phyloP scores from a whole-genome alignment of 1,284 basidiomycete genomes.

The Leucoagaricus sp. region DNA sequence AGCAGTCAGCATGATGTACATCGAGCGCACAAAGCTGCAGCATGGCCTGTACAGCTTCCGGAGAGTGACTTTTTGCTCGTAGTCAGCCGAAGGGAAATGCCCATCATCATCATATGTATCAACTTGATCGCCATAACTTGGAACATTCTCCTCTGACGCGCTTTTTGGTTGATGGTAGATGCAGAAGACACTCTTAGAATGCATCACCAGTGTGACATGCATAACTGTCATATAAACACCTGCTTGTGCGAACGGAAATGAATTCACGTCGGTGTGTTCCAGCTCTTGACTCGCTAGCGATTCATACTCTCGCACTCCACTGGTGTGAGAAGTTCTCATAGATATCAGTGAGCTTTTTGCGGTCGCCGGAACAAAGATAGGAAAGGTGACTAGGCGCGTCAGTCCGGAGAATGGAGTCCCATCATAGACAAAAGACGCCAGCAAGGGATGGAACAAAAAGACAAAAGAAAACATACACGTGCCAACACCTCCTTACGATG shows the following conservation, averaged over 20 bases:
- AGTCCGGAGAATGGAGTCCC: constrained; percentile 9
- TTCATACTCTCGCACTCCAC: constrained; percentile 1
- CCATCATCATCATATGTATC: constrained; percentile 4
- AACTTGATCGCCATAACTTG: background rate
- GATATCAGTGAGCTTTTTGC: background rate
- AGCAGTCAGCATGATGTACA: background rate
- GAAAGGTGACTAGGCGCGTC: background rate
- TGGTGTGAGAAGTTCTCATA: constrained; percentile 1
- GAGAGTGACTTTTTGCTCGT: background rate
- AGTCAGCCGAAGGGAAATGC: background rate
- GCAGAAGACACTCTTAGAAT: background rate
- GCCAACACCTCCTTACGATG: background rate
- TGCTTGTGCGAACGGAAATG: constrained; percentile 9
- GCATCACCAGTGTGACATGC: constrained; percentile 8
- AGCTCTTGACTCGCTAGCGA: no score
- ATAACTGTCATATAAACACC: constrained; percentile 10
- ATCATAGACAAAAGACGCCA: background rate
- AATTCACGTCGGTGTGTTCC: background rate
- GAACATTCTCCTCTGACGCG: constrained; percentile 3
- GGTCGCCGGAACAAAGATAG: background rate
- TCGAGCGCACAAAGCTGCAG: background rate
- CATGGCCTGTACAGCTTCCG: background rate
- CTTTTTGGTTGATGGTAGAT: background rate
- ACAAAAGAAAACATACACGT: constrained; percentile 6
- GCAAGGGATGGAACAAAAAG: constrained; percentile 1